These are phyloP conservation scores for Pythium aquatile DNA, from an alignment of 352 stramenopile genomes.

Conservation along the genomic window DNA sequence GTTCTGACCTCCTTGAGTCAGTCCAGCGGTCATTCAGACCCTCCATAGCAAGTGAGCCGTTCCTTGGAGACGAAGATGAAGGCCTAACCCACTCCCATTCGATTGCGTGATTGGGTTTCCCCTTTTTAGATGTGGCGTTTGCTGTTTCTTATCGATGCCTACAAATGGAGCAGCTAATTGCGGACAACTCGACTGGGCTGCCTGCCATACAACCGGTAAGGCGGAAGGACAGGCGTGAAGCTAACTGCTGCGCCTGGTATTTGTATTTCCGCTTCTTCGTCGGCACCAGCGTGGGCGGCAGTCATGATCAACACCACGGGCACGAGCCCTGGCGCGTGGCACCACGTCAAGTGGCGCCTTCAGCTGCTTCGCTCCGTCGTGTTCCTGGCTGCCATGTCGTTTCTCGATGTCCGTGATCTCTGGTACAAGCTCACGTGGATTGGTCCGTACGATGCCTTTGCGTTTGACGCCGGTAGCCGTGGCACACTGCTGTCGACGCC, in stretches of 20 bases:
- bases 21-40: too few relatives aligned
- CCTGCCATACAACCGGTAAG: too few relatives aligned
- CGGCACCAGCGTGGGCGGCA: too few relatives aligned
- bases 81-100: not conserved
- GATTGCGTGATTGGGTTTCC: not conserved
- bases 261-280: too few relatives aligned
- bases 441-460: conserved; percentile 25
- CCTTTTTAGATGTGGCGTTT: not conserved
- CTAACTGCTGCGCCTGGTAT: not conserved
- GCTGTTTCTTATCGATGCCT: not conserved
- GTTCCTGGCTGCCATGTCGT: conserved; percentile 2
- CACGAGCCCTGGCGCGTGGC: conserved; percentile 1
- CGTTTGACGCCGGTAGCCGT: conserved; percentile 23
- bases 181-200: too few relatives aligned
- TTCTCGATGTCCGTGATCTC: conserved; percentile 27
- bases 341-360: not conserved
- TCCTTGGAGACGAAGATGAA: not conserved
- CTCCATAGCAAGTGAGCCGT: not conserved
- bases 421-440: conserved; percentile 35
- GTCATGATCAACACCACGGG: not conserved
- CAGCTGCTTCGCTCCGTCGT: not conserved
- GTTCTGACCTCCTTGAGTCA: too few relatives aligned
- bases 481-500: conserved; percentile 16
- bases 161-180: not conserved
- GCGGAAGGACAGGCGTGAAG: too few relatives aligned